Percentiles rank a stretch among this genome's conserved stretches.
Conservation (phyloP, 768 basidiomycete species). For the Boletus rubescentipes region DNA sequence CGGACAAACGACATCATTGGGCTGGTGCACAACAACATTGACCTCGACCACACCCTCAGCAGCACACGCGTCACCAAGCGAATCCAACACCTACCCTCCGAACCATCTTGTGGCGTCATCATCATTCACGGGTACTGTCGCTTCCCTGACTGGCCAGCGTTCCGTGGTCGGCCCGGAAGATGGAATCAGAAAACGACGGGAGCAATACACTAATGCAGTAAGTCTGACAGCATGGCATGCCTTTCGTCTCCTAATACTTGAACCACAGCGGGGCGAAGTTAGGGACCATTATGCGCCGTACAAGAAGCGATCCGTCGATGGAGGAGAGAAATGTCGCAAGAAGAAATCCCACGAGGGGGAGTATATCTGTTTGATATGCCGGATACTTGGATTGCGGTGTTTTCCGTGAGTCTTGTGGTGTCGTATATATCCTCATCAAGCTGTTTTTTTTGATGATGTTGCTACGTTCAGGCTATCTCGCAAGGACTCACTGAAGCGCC, state of each 20-base stretch:
- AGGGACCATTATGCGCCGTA: background rate
- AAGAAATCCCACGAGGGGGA: background rate
- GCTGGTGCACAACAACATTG: background rate
- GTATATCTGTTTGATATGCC: background rate
- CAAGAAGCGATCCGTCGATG: background rate
- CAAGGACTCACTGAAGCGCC: constrained; percentile 11
- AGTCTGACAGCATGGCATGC: background rate
- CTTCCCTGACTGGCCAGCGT: too few species aligned
- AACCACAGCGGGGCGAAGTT: background rate
- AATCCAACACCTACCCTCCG: background rate
- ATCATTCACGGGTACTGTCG: background rate
- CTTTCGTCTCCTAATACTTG: background rate
- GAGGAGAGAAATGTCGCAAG: background rate
- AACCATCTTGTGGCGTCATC: background rate
- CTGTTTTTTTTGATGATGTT: background rate
- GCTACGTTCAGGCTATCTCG: constrained; percentile 1
- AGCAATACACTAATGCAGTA: background rate
- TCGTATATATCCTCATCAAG: too few species aligned
- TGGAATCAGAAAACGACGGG: background rate
- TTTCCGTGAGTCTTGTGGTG: background rate
- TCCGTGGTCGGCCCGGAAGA: too few species aligned
- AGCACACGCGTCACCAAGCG: background rate
- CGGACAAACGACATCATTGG: background rate
- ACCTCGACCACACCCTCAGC: background rate
- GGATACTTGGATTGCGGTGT: background rate